These are phyloP conservation scores for Extremus antarcticus DNA, from an alignment of 495 filamentous ascomycete species.

Conservation along the genomic window DNA sequence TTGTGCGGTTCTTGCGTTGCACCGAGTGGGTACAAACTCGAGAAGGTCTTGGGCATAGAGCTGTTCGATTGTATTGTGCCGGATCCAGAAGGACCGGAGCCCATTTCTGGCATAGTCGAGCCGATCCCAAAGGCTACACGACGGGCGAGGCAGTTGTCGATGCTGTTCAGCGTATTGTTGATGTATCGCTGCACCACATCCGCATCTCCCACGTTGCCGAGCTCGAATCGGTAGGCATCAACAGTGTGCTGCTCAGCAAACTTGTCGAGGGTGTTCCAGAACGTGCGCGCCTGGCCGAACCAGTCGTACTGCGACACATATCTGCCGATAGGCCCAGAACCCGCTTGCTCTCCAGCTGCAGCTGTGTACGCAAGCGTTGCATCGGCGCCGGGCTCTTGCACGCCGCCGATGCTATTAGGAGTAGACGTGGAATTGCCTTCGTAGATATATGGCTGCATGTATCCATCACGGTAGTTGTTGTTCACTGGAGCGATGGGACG, in stretches of 20 bases:
- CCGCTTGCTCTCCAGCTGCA: not conserved
- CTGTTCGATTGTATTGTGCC: not conserved
- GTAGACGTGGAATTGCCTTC: constrained; percentile 19
- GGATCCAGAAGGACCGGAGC: not conserved
- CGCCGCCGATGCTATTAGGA: constrained; percentile 12
- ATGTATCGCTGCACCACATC: constrained; percentile 3
- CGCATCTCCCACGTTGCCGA: constrained; percentile 2
- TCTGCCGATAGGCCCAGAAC: constrained; percentile 3
- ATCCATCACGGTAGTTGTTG: constrained; percentile 65
- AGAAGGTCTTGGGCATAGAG: not conserved
- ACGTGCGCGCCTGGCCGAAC: constrained; percentile 4
- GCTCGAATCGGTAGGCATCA: constrained; percentile 9
- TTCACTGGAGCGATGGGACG: constrained; percentile 50
- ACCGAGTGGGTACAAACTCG: constrained; percentile 4
- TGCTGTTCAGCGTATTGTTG: constrained; percentile 1
- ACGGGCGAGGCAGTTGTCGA: constrained; percentile 7
- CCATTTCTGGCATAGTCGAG: not conserved
- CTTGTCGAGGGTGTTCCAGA: constrained; percentile 3
- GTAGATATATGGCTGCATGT: constrained; percentile 44
- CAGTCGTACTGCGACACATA: constrained; percentile 5
- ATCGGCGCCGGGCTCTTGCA: not conserved
- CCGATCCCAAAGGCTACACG: constrained; percentile 8
- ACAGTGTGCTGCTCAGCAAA: constrained; percentile 9
- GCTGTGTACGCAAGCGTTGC: constrained; percentile 1
- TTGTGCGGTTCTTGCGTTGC: not conserved